Base-by-base conservation (phyloP, 2,329 filamentous ascomycete genomes). In the Myriosclerotinia scirpicola region DNA sequence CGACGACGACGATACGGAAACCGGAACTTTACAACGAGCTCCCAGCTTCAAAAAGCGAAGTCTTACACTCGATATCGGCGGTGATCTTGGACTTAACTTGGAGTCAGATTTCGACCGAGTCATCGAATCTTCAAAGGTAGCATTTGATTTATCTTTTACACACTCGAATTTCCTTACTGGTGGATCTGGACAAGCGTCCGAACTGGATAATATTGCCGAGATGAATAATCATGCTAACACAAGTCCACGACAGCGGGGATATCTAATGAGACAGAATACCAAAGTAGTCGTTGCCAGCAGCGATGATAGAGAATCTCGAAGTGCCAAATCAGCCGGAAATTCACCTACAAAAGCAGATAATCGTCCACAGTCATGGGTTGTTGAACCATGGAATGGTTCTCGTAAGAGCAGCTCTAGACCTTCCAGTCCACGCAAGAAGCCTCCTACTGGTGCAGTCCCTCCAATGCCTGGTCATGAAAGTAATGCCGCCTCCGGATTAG, bases 221-320 rank as follows among this genome's bases (percentile, higher is more conserved):
- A 61, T 62, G 64, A 58, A 20, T 52, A 30, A 58, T 38, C 69
- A 83, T 87, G 84, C 89, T 92, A 88, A 92, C 84, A 76, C 81
- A 75, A 83, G 78, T 75, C 75, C 80, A 73, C 82, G 79, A 72
- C 90, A 97, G 93, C 93, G 96, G 82, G 95, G 95, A 66, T 99
- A 99, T 76, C 84, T 98, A 55, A 99, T 98, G 94, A 89, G 95
- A 75, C 94, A 99, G 75, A 99, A 98, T 79, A 98, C 94, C 4
- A 98, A 98, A 79, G 86, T 99, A 64, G 92, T 99, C 61, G 88
- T 96, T 60, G 95, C 95, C n/a, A 96, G 89, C 76, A 83, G 85
- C 55, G 77, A 80, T 66, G 89, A 92, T 77, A 79, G 82, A 42
- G 81, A 88, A 78, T 71, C 79, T 71, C 78, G 81, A 30, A 75